Evolutionary conservation across 805 yeast genomes (phyloP).

Genomic region (Kregervanrija delftensis): DNA sequence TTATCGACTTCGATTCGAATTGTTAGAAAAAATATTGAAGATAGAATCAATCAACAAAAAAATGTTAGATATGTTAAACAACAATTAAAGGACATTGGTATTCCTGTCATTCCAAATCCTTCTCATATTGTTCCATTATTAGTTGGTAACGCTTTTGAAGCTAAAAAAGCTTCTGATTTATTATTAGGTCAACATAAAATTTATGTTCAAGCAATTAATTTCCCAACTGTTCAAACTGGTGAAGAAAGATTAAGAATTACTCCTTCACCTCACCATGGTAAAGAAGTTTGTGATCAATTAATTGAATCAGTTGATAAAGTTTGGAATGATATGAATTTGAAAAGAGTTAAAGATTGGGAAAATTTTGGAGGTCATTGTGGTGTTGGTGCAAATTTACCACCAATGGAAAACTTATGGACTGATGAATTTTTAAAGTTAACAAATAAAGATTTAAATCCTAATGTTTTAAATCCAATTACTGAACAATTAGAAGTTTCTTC

Average conservation of each 20-base stretch:
- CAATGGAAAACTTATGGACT: conserved; percentile 78
- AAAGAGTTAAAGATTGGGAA: conserved; percentile 74
- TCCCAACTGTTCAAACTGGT: conserved; percentile 96
- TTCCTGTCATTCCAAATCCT: conserved; percentile 96
- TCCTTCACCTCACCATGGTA: conserved; percentile 96
- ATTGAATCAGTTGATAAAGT: conserved; percentile 75
- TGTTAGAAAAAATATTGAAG: conserved; percentile 69
- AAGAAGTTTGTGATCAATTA: conserved; percentile 67
- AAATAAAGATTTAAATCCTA: conserved; percentile 57
- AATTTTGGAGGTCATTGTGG: conserved; percentile 84
- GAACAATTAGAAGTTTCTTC: conserved; percentile 64
- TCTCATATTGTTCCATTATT: conserved; percentile 95
- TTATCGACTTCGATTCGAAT: conserved; percentile 80
- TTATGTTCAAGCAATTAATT: conserved; percentile 97
- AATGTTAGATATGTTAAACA: conserved; percentile 82
- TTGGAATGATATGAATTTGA: conserved; percentile 66
- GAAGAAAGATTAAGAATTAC: conserved; percentile 94
- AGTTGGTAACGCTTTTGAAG: conserved; percentile 90
- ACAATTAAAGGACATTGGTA: conserved; percentile 59
- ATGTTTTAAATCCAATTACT: conserved; percentile 58
- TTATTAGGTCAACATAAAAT: conserved; percentile 78
- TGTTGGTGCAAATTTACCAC: conserved; percentile 53
- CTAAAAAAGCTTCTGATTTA: conserved; percentile 85
- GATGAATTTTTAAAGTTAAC: conserved; percentile 63
- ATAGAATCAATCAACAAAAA: conserved; percentile 77